Conservation (phyloP, 2,329 filamentous ascomycete species). For the Aspergillus latus region DNA sequence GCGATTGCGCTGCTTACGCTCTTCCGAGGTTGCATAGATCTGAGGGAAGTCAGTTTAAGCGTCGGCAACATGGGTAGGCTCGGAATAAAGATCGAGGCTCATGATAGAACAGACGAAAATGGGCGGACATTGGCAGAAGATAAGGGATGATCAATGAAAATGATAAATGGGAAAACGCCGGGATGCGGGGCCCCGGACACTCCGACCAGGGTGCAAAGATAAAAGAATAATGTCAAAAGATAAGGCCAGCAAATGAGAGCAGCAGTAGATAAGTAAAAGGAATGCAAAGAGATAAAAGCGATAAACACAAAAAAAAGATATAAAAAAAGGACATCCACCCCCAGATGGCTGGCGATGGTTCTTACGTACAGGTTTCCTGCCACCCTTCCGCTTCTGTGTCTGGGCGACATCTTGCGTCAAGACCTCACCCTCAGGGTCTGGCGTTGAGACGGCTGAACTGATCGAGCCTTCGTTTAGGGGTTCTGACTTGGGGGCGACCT, state of each 20-base stretch:
- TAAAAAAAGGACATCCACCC: background rate
- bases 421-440: constrained; percentile 45
- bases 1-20: constrained; percentile 94
- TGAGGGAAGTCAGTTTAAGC: constrained; percentile 40
- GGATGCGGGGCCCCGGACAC: constrained; percentile 34
- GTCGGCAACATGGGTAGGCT: constrained; percentile 2
- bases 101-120: constrained; percentile 9
- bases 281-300: constrained; percentile 15
- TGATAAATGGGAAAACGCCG: constrained; percentile 23
- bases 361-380: constrained; percentile 84
- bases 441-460: constrained; percentile 48
- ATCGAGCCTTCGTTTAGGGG: constrained; percentile 44
- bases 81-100: constrained; percentile 12
- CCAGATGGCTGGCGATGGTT: constrained; percentile 6
- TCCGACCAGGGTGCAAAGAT: constrained; percentile 19
- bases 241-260: constrained; percentile 13
- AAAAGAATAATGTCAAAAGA: constrained; percentile 13
- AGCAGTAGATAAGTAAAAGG: constrained; percentile 14
- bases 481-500: constrained; percentile 45
- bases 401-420: constrained; percentile 46
- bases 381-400: constrained; percentile 89
- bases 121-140: constrained; percentile 15
- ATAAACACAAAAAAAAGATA: constrained; percentile 10
- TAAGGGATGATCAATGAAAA: constrained; percentile 22
- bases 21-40: constrained; percentile 99